A percentile compares a stretch with the other conserved stretches of the same genome.
Conservation (phyloP, 176 grass and related monocot species). For the Saccharum officinarum region DNA sequence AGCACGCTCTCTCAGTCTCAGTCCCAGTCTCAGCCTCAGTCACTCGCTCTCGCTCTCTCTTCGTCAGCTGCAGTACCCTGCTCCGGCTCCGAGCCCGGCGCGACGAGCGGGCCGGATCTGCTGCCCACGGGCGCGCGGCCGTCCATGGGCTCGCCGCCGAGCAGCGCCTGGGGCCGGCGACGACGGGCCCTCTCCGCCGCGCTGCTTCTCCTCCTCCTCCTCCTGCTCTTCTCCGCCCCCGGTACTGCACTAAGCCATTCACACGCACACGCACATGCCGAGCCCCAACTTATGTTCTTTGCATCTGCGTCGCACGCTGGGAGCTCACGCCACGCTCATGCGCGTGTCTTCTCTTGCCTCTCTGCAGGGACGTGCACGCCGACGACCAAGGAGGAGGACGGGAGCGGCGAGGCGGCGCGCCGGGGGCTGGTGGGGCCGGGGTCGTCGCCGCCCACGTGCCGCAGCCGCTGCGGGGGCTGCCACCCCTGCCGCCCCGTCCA, state of each 20-base stretch:
- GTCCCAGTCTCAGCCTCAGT: not conserved
- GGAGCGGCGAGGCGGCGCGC: not conserved
- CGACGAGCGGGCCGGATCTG: not conserved
- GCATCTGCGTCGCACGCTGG: not conserved
- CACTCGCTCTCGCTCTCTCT: not conserved
- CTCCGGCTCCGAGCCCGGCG: not conserved
- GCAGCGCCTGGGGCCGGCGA: not conserved
- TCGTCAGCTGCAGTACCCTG: not conserved
- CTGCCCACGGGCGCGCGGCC: not conserved
- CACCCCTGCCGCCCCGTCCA: constrained; percentile 45
- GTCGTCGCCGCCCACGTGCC: constrained; percentile 69
- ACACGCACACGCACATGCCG: not conserved
- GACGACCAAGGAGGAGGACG: not conserved
- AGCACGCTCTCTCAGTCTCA: not conserved
- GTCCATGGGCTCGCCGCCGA: constrained; percentile 32
- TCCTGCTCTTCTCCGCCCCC: not conserved
- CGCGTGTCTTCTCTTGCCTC: not conserved
- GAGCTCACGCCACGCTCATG: not conserved
- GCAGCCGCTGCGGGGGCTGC: constrained; percentile 59
- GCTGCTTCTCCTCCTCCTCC: constrained; percentile 10
- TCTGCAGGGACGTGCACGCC: constrained; percentile 33
- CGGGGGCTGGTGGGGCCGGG: constrained; percentile 43
- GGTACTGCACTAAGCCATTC: constrained; percentile 32
- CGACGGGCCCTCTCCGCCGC: not conserved
- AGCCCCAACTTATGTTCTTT: not conserved